Base-by-base conservation (phyloP, 306 rosid species). In the Cucurbita maxima region DNA sequence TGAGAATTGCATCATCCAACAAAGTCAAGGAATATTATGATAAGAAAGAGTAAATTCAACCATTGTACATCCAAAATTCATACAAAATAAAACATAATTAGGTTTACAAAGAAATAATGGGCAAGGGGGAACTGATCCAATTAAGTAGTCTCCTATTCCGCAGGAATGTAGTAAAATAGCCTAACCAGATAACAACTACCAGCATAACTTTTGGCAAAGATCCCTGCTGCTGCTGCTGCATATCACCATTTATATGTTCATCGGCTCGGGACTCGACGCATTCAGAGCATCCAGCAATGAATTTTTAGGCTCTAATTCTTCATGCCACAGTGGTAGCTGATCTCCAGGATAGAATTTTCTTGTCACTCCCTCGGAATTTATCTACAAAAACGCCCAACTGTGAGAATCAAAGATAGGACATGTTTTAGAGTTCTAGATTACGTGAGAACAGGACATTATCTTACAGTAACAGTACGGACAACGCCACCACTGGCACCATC, bases 401-500 rank as follows among this genome's bases (percentile, higher is more conserved):
- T 3, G 12, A 20, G 13, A 7, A 44, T 11, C 1, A 3, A 45
- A 47, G 56, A 68, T 22, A 22, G 20, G 7, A 22, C 10, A 43
- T 43, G 51, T 20, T 41, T 64, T 15, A 1, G 12, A 53, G 53
- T 11, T 7, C 52, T 38, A 55, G 54, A 15, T 34, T 71, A 16
- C 53, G 41, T 20, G 61, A 52, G 34, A 9, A 68, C 18, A 19
- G n/a, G 50, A 53, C 41, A 13, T 73, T 44, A 47, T 71, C 97
- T 85, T 83, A 95, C 99, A 58, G 81, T 85, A 56, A 91, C 97
- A 1, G 99, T 95, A 51, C 99, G 96, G 64, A 95, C 96, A 52
- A 95, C 99, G 18, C 99, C 99, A 6, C 99, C 99, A 84, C 99
- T 95, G 11, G 99, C 99, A 41, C 99, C 99, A 50, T 95, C 99